Percentiles rank a stretch among this genome's conserved stretches.
Evolutionary conservation across 164 flowering plant species (phyloP).

Genomic region (Nymphaea colorata): DNA sequence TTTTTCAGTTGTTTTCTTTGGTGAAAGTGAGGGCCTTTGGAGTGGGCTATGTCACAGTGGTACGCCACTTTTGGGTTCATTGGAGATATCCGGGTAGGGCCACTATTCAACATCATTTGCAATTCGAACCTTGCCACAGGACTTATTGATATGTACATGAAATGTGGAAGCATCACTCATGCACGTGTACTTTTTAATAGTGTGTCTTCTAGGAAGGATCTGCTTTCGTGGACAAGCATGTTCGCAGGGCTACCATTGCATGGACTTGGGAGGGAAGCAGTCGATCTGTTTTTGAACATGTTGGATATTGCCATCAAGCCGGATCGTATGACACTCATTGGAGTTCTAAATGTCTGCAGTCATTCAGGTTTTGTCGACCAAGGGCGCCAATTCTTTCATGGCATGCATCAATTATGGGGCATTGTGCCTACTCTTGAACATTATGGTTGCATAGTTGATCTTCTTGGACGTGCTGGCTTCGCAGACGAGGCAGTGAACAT

Average conservation of each 20-base stretch:
- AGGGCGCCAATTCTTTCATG: conserved; percentile 25
- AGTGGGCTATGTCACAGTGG: too few species aligned
- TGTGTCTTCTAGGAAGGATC: conserved; percentile 14
- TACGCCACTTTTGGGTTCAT: too few species aligned
- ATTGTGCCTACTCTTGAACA: conserved; percentile 36
- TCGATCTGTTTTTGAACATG: conserved; percentile 26
- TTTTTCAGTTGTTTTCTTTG: too few species aligned
- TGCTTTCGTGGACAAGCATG: conserved; percentile 33
- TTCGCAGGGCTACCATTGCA: conserved; percentile 32
- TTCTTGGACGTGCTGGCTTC: conserved; percentile 42
- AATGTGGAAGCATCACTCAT: conserved; percentile 41
- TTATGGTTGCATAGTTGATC: conserved; percentile 38
- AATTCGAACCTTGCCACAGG: conserved; percentile 31
- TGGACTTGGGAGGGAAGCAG: conserved; percentile 43
- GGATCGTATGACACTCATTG: conserved; percentile 30
- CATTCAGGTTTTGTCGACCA: conserved; percentile 47
- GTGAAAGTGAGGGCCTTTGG: too few species aligned
- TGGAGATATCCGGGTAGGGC: too few species aligned
- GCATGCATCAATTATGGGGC: conserved; percentile 33
- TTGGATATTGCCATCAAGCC: conserved; percentile 24
- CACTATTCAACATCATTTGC: conserved; percentile 14
- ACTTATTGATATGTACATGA: conserved; percentile 56
- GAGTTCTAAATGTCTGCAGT: conserved; percentile 42
- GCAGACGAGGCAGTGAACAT: conserved; percentile 28
- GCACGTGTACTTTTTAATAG: conserved; percentile 22